Evolutionary conservation across 345 rosid genomes (phyloP).

Genomic region (Pseudoturritis turrita): DNA sequence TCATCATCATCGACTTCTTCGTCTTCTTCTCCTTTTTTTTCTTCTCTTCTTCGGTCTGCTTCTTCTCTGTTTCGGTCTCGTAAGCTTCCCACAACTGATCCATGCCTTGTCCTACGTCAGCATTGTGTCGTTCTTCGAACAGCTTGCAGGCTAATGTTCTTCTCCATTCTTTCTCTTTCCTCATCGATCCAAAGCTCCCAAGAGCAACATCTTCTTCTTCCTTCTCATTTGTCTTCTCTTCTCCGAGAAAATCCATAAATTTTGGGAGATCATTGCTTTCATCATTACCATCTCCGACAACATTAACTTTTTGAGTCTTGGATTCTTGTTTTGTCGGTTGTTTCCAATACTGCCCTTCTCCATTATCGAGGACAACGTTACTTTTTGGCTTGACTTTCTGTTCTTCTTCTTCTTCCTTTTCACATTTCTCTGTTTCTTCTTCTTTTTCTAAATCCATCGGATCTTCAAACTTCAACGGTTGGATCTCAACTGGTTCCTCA

Average conservation of each 20-base stretch:
- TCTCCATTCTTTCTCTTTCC: slow-evolving; percentile 88
- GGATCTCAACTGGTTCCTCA: slow-evolving; percentile 19
- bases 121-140: slow-evolving; percentile 76
- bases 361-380: slow-evolving; percentile 41
- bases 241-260: slow-evolving; percentile 19
- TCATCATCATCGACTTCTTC: slow-evolving; percentile 29
- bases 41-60: background rate
- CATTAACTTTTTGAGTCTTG: slow-evolving; percentile 35
- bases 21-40: slow-evolving; percentile 34
- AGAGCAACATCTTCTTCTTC: slow-evolving; percentile 25
- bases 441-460: background rate
- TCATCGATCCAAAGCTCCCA: slow-evolving; percentile 74
- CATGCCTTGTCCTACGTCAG: slow-evolving; percentile 60
- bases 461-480: slow-evolving; percentile 19
- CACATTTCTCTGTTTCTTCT: slow-evolving; percentile 39
- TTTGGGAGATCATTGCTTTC: slow-evolving; percentile 29
- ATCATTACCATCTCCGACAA: slow-evolving; percentile 22
- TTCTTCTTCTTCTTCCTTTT: slow-evolving; percentile 42
- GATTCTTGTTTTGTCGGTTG: slow-evolving; percentile 42
- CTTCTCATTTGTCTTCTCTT: slow-evolving; percentile 13
- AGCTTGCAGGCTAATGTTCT: slow-evolving; percentile 94
- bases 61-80: slow-evolving; percentile 46
- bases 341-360: slow-evolving; percentile 29
- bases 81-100: slow-evolving; percentile 91
- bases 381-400: slow-evolving; percentile 44